Evolutionary conservation across 2,329 filamentous ascomycete species (phyloP), one percentile per base, ranked within the genome.

Genomic region (Stemphylium vesicarium): DNA sequence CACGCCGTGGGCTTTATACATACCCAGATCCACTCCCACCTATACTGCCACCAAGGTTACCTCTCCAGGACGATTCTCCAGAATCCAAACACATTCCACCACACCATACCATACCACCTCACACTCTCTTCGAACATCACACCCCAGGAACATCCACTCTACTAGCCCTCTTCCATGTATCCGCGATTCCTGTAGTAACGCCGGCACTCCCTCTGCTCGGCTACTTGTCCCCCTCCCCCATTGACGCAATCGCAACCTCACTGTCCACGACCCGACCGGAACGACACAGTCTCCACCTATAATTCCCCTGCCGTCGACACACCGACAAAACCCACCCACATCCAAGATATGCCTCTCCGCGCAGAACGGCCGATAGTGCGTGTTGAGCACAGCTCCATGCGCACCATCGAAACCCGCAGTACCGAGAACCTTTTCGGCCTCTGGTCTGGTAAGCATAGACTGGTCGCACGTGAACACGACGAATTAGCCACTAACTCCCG

Each of bases 341-440:
- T 53, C 38, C 48, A 29, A 70, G 79, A 60, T 35, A 98, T 98
- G 94, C 91, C 92, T 80, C 87, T 90, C 73, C 85, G 86, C 79
- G 83, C 96, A 77, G 87, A 90, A 77, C 88, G 89, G 57, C 90
- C 94, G 71, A 90, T 98, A 75, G 83, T 98, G 72, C 92, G 92
- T 60, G 90, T 98, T 76, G 92, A 97, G 80, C 88, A 91, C 62
- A 91, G 89, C 74, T 89, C 94, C 66, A 93, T 99, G 75, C 91
- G 95, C 82, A 92, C 96, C 76, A 92, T 98, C 71, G 93, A 98
- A 79, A 96, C 94, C 1, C 85, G 89, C 65, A 96, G 96, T 76
- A 88, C 91, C 24, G 91, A 96, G 79, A 96, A 93, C 73, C 86
- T 98, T 46, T 96, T 95, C 79, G 93, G 91, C 81, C 96, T 98